These are phyloP conservation scores for Rhodotorula toruloides DNA, from an alignment of 768 basidiomycete genomes.

Conservation along the genomic window DNA sequence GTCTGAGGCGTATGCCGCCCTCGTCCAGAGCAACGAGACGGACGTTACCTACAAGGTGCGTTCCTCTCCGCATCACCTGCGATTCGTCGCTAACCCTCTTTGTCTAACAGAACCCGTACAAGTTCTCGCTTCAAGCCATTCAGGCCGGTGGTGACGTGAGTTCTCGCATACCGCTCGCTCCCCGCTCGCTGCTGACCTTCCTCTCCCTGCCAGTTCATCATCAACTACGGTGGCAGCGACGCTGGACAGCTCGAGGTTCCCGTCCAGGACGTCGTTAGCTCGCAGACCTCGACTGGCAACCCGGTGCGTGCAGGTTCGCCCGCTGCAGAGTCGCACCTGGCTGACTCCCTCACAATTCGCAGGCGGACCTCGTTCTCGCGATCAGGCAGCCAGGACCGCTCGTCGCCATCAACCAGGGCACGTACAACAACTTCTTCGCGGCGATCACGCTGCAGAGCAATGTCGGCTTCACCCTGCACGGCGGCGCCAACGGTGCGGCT, in stretches of 20 bases:
- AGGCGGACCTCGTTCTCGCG: conserved; percentile 57
- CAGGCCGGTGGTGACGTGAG: conserved; percentile 52
- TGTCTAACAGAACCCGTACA: conserved; percentile 68
- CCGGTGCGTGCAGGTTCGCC: background rate
- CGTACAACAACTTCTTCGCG: conserved; percentile 58
- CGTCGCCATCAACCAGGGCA: conserved; percentile 55
- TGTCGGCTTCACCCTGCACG: conserved; percentile 52
- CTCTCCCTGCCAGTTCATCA: conserved; percentile 48
- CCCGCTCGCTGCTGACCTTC: conserved; percentile 44
- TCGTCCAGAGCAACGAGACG: conserved; percentile 27
- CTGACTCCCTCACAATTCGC: conserved; percentile 47
- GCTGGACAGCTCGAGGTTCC: conserved; percentile 17
- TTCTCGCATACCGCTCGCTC: conserved; percentile 53
- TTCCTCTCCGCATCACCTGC: conserved; percentile 42
- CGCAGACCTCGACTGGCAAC: conserved; percentile 64
- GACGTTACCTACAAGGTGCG: conserved; percentile 26
- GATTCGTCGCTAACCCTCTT: conserved; percentile 47
- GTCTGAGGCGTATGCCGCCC: conserved; percentile 53
- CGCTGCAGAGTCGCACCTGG: background rate
- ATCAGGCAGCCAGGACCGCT: conserved; percentile 57
- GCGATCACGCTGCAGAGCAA: conserved; percentile 55
- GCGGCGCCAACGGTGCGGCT: conserved; percentile 27
- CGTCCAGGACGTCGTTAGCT: conserved; percentile 49
- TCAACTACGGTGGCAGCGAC: conserved; percentile 15
- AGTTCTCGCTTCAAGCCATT: conserved; percentile 64